phyloP scores from a whole-genome alignment of 352 stramenopile genomes.

The Phytophthora fragariaefolia region DNA sequence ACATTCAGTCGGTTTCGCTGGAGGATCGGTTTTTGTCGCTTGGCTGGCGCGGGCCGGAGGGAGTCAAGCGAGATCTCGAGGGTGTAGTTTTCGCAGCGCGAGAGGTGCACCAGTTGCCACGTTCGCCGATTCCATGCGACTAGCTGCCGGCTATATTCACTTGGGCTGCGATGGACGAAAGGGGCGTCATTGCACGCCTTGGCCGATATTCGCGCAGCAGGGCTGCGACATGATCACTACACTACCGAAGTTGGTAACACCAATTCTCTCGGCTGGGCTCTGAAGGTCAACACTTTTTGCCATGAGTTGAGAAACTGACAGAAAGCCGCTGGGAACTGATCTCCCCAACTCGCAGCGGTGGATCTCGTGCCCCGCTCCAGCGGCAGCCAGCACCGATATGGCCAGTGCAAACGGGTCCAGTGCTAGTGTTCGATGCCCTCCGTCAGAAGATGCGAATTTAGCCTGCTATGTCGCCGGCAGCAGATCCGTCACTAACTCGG shows the following conservation, averaged over 20 bases:
- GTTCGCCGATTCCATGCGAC: too few relatives aligned
- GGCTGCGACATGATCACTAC: too few relatives aligned
- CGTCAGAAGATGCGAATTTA: constrained; percentile 7
- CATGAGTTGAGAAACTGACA: constrained; percentile 12
- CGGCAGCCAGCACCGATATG: constrained; percentile 6
- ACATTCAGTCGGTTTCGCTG: constrained; percentile 11
- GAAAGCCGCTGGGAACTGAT: constrained; percentile 7
- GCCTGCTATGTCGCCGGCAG: not conserved
- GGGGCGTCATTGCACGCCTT: too few relatives aligned
- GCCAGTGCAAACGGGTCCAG: constrained; percentile 2
- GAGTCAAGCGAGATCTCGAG: not conserved
- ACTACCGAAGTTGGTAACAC: constrained; percentile 7
- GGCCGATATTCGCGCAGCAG: too few relatives aligned
- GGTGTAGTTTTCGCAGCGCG: constrained; percentile 15
- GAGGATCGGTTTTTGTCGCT: constrained; percentile 10
- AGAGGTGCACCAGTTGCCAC: constrained; percentile 4
- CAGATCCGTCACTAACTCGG: not conserved
- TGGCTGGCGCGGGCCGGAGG: constrained; percentile 3
- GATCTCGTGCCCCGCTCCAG: not conserved
- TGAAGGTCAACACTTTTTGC: not conserved
- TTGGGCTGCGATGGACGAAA: too few relatives aligned
- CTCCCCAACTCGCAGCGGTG: not conserved
- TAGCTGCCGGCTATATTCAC: too few relatives aligned
- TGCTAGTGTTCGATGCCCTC: not conserved
- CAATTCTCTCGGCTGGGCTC: not conserved